These are phyloP conservation scores for Sclerotinia glacialis DNA, from an alignment of 2,329 filamentous ascomycete species.

Conservation along the genomic window DNA sequence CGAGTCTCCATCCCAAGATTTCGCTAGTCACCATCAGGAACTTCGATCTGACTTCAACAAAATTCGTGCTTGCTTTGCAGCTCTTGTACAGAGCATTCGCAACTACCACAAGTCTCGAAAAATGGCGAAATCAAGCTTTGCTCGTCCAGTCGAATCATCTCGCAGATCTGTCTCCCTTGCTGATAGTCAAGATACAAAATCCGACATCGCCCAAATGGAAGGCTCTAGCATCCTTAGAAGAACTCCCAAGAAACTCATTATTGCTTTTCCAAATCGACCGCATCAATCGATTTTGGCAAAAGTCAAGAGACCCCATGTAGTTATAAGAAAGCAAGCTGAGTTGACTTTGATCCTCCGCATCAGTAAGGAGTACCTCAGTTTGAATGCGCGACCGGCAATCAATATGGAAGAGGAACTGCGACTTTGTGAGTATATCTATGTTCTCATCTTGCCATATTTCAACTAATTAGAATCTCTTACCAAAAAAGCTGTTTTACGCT, in stretches of 20 bases:
- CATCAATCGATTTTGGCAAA: background rate
- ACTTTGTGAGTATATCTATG: background rate
- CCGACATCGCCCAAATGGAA: background rate
- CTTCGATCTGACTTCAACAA: background rate
- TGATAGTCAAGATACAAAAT: background rate
- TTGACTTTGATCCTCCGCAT: background rate
- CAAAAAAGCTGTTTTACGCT: background rate
- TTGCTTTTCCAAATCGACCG: background rate
- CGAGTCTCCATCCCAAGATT: background rate
- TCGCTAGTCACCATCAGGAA: background rate
- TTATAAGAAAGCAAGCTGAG: background rate
- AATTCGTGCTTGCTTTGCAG: background rate
- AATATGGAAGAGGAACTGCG: constrained; percentile 9
- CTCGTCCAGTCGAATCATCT: background rate
- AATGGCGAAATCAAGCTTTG: background rate
- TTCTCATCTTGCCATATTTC: background rate
- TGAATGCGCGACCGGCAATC: background rate
- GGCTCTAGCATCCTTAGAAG: background rate
- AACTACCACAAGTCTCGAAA: background rate
- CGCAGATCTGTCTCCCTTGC: background rate
- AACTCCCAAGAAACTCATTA: background rate
- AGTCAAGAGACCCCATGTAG: background rate
- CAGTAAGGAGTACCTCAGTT: background rate
- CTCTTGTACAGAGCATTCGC: background rate
- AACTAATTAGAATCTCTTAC: background rate